Conservation (phyloP, 169 alveolate genomes). For the Plasmodium cynomolgi region DNA sequence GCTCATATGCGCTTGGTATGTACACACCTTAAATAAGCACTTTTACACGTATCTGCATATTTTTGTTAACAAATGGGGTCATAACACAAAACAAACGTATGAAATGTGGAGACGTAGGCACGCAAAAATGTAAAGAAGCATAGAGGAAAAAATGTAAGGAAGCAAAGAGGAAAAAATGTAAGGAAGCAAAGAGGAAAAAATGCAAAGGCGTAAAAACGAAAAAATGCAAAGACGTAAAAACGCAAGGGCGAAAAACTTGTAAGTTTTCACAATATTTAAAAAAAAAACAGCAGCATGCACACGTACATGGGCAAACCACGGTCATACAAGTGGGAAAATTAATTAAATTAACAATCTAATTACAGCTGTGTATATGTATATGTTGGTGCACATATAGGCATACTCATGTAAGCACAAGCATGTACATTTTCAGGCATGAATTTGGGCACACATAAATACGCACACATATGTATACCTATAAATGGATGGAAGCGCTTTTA, state of each 20-base stretch:
- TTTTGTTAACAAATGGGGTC: not conserved
- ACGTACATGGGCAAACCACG: slow-evolving; percentile 3
- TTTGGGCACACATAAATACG: not conserved
- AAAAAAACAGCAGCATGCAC: slow-evolving; percentile 2
- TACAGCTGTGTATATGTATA: not conserved
- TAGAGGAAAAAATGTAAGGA: not conserved
- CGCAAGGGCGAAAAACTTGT: not conserved
- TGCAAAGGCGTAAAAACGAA: not conserved
- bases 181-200: not conserved
- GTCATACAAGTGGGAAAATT: not conserved
- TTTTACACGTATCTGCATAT: not conserved
- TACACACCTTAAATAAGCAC: not conserved
- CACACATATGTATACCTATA: not conserved
- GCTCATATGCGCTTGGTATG: not conserved
- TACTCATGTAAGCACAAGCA: not conserved
- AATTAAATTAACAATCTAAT: slow-evolving; percentile 52
- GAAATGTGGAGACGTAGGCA: not conserved
- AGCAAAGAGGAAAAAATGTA: not conserved
- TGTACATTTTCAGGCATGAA: not conserved
- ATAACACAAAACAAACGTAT: not conserved
- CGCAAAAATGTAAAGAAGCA: not conserved
- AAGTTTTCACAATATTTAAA: slow-evolving; percentile 46
- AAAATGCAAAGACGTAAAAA: not conserved
- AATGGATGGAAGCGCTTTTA: not conserved
- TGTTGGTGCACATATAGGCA: not conserved